Evolutionary conservation across 257 asterid genomes (phyloP).

Genomic region (Solanum neorickii): DNA sequence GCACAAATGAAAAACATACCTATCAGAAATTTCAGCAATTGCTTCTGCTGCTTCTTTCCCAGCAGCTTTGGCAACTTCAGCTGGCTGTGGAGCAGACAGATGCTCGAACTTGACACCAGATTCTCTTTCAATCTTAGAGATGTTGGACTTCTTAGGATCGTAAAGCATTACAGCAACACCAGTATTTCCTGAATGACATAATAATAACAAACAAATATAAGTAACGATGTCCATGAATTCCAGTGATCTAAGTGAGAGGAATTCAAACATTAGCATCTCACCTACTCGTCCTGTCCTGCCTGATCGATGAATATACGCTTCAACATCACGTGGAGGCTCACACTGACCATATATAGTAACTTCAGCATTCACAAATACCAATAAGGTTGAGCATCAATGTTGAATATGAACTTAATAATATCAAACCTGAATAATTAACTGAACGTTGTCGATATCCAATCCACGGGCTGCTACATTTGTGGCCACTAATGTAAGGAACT

Average conservation of each 20-base stretch:
- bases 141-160: slow-evolving; percentile 77
- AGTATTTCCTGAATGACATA: slow-evolving; percentile 48
- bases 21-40: slow-evolving; percentile 56
- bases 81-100: slow-evolving; percentile 87
- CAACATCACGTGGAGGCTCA: slow-evolving; percentile 92
- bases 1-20: slow-evolving; percentile 22
- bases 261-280: slow-evolving; percentile 11
- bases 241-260: neutral
- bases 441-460: slow-evolving; percentile 84
- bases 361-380: neutral
- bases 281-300: slow-evolving; percentile 99
- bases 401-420: neutral
- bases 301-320: slow-evolving; percentile 95
- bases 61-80: slow-evolving; percentile 83
- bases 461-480: slow-evolving; percentile 97
- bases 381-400: neutral
- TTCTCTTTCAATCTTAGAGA: slow-evolving; percentile 83
- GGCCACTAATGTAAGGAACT: slow-evolving; percentile 72
- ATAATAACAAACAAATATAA: neutral
- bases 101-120: slow-evolving; percentile 92
- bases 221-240: neutral
- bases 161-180: slow-evolving; percentile 95
- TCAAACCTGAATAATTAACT: slow-evolving; percentile 88
- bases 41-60: slow-evolving; percentile 70
- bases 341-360: slow-evolving; percentile 37